Base-by-base conservation (phyloP, 2,329 filamentous ascomycete species). In the Blumeriella jaapii region DNA sequence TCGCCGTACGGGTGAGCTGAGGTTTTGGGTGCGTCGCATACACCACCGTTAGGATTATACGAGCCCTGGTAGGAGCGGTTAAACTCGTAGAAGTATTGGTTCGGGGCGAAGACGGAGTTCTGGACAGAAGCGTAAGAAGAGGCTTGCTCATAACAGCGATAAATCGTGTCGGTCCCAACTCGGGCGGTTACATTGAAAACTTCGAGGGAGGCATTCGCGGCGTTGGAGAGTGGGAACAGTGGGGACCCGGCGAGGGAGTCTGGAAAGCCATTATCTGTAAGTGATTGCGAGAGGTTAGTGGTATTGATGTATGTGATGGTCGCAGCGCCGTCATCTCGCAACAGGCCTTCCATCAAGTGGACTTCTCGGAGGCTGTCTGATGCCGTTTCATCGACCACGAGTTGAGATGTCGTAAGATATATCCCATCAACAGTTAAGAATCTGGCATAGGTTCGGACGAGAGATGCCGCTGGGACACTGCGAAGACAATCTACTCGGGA, bases 1-100 rank as follows among this genome's bases (percentile, higher is more conserved):
- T 58, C 47, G 6, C 51, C 51, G 24, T 53, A 38, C n/a, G 54
- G 56, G 18, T 54, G 45, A 1, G 34, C 31, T 1, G 45, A 27
- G 2, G 50, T 50, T 6, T 42, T 31, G 5, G 48, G 49, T 15
- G 48, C 44, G 18, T 44, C 40, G 29, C 50, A 57, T 11, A 48
- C 49, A 9, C 42, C 46, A 2, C 39, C n/a, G 23, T 48, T 50
- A 1, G 43, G 40, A 23, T 45, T 35, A n/a, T 31, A 31, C 2
- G 38, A 26, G 2, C 38, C 40, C 30, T 58, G 55, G 34, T 57
- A 59, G 2, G 50, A 52, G 13, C 54, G 47, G 31, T 57, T 58
- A 44, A 58, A 57, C n/a, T 48, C 46, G 15, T 43, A 50, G 41
- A 50, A 58, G 16, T 59, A 50, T 4, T 52, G 52, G 31, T 56